A percentile compares a stretch with the other conserved stretches of the same genome.
Evolutionary conservation across 2,329 filamentous ascomycete genomes (phyloP).

Genomic region (Exserohilum rostratum): DNA sequence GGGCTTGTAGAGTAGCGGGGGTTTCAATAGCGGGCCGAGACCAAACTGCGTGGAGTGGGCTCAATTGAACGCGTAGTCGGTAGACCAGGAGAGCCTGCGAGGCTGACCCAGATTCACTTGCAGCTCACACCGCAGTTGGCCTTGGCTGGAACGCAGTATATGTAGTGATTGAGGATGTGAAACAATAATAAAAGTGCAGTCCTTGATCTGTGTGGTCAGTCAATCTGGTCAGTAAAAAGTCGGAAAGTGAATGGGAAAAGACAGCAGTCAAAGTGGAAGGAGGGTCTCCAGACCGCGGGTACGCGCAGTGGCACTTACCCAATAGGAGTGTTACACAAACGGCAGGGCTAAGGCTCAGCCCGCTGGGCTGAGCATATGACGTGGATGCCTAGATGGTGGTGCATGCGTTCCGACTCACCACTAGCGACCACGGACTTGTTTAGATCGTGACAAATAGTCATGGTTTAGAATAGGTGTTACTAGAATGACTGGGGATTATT

Average conservation of each 20-base stretch:
- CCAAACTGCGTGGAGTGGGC: background rate
- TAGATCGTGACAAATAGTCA: background rate
- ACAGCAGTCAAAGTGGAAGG: background rate
- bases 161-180: background rate
- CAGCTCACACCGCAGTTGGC: background rate
- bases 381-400: background rate
- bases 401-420: background rate
- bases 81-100: background rate
- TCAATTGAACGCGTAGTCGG: background rate
- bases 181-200: background rate
- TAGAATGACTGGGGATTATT: background rate
- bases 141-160: no score
- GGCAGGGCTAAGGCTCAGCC: background rate
- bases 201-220: background rate
- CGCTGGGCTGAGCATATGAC: background rate
- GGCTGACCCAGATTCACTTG: background rate
- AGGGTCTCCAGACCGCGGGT: background rate
- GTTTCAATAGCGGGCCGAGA: background rate
- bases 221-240: background rate
- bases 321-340: constrained; percentile 6
- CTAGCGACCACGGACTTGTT: no score
- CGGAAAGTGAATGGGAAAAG: background rate
- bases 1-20: background rate
- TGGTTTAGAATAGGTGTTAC: background rate
- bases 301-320: constrained; percentile 1